phyloP scores from a whole-genome alignment of 23 red algal species.

The Gracilaria vermiculophylla region DNA sequence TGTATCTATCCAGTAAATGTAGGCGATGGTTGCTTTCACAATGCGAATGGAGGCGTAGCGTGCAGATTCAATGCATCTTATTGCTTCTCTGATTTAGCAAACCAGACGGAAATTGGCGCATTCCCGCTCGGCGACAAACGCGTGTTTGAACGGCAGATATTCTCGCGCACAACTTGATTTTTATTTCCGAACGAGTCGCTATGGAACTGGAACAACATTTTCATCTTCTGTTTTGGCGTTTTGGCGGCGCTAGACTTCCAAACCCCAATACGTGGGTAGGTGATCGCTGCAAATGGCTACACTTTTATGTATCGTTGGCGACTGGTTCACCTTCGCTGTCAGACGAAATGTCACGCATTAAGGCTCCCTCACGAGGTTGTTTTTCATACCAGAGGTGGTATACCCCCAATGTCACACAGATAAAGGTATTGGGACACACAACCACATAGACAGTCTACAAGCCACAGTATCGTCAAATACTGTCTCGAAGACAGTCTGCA shows the following conservation, averaged over 20 bases:
- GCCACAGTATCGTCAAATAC: too few species aligned
- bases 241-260: slow-evolving; percentile 26
- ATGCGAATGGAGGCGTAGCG: not conserved
- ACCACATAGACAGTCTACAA: too few species aligned
- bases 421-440: too few species aligned
- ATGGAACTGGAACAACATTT: slow-evolving; percentile 23
- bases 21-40: not conserved
- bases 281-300: not conserved
- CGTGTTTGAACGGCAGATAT: slow-evolving; percentile 13
- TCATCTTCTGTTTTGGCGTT: slow-evolving; percentile 9
- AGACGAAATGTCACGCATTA: too few species aligned
- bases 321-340: not conserved
- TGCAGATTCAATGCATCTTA: not conserved
- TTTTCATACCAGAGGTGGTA: too few species aligned
- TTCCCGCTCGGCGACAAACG: slow-evolving; percentile 14
- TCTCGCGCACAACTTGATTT: not conserved
- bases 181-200: slow-evolving; percentile 2
- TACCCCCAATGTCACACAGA: too few species aligned
- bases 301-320: not conserved
- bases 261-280: not conserved
- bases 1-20: not conserved
- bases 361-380: too few species aligned
- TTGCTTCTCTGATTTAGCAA: not conserved
- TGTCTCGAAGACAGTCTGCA: too few species aligned
- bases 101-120: not conserved